These are phyloP conservation scores for Phtheirospermum japonicum DNA, from an alignment of 257 asterid species.

Conservation along the genomic window DNA sequence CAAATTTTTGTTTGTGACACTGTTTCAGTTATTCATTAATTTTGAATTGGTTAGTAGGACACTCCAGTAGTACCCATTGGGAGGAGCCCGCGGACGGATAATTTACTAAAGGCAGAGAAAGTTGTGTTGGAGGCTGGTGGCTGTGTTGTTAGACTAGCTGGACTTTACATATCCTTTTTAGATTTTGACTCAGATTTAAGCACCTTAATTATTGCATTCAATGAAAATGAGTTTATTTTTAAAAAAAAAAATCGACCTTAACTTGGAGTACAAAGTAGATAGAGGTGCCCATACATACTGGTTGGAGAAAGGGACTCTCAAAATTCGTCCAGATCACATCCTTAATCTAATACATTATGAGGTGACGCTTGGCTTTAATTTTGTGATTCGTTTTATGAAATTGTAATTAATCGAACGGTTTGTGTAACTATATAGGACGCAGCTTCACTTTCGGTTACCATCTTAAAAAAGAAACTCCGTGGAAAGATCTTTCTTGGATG, in stretches of 20 bases:
- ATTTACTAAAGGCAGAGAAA: conserved; percentile 76
- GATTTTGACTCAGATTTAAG: conserved; percentile 19
- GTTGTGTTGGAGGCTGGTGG: conserved; percentile 82
- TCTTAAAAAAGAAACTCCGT: conserved; percentile 63
- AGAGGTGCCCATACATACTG: conserved; percentile 87
- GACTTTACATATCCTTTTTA: conserved; percentile 92
- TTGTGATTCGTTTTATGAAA: conserved; percentile 1
- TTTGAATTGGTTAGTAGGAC: conserved; percentile 45
- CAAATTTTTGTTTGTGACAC: conserved; percentile 23
- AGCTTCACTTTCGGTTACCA: conserved; percentile 69
- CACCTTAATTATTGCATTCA: conserved; percentile 9
- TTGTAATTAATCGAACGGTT: conserved; percentile 12
- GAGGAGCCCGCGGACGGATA: conserved; percentile 84
- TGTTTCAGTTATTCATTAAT: conserved; percentile 8
- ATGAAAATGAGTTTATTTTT: conserved; percentile 14
- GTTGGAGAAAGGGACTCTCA: conserved; percentile 74
- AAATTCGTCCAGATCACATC: conserved; percentile 88
- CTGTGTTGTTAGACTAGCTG: conserved; percentile 89
- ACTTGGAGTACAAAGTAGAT: conserved; percentile 69
- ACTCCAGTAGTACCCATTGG: conserved; percentile 85
- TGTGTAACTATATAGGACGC: conserved; percentile 62
- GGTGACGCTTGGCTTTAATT: conserved; percentile 41
- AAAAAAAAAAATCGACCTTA: conserved; percentile 35
- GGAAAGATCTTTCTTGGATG: conserved; percentile 76
- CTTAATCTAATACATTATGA: conserved; percentile 90